Conservation (phyloP, 2,329 filamentous ascomycete genomes). For the Alternaria sp. region DNA sequence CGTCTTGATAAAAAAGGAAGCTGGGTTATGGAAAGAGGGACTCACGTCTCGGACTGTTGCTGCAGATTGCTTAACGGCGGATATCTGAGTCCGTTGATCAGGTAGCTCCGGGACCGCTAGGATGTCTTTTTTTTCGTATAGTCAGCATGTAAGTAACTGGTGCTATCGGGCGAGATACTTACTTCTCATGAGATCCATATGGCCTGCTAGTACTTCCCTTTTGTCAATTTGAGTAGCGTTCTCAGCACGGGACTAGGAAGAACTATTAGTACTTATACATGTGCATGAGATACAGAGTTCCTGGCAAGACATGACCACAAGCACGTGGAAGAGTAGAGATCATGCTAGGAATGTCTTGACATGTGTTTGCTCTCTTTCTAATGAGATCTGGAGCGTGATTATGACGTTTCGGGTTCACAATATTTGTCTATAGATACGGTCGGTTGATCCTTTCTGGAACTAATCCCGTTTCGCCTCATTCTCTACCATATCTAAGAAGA, state of each 20-base stretch:
- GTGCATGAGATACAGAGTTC: not conserved
- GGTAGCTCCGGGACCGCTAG: not conserved
- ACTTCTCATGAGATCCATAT: not conserved
- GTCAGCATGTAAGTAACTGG: not conserved
- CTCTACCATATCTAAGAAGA: not conserved
- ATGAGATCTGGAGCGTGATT: not conserved
- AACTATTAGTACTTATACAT: not conserved
- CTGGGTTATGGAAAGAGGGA: too few species aligned
- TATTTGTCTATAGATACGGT: not conserved
- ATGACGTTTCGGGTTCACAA: not conserved
- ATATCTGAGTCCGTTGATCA: not conserved
- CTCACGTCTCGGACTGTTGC: not conserved
- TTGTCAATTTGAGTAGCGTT: not conserved
- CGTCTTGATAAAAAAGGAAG: not conserved
- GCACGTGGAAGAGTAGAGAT: not conserved
- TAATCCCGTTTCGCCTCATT: not conserved
- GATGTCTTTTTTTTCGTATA: not conserved
- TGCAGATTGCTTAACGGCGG: not conserved
- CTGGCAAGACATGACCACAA: not conserved
- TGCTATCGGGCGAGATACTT: not conserved
- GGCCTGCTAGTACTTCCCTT: not conserved
- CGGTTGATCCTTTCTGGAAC: not conserved
- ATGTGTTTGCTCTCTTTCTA: not conserved
- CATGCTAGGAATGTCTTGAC: not conserved
- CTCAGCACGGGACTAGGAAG: not conserved